Evolutionary conservation across 2,329 filamentous ascomycete genomes (phyloP).

Genomic region (Trichoderma aggressivum): DNA sequence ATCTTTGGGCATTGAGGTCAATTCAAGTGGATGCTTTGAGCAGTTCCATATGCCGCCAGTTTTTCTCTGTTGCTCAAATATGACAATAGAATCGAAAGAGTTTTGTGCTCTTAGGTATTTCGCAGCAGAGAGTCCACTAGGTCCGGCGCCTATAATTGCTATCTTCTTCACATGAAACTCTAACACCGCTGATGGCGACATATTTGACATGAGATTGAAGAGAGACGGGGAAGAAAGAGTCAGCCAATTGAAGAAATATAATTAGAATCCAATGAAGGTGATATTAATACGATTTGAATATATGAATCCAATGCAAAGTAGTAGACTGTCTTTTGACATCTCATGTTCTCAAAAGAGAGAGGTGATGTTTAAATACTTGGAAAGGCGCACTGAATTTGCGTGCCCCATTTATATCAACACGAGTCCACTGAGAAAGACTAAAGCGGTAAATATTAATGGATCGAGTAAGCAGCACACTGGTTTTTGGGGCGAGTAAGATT

Average conservation of each 20-base stretch:
- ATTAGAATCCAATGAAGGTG: background rate
- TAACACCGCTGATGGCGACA: background rate
- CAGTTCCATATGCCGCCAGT: constrained; percentile 84
- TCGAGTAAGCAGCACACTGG: background rate
- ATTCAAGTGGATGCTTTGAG: constrained; percentile 33
- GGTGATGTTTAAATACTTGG: background rate
- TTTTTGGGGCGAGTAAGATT: background rate
- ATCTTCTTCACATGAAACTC: constrained; percentile 56
- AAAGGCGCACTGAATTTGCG: background rate
- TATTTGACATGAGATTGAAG: background rate
- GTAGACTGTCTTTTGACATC: background rate
- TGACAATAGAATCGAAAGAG: constrained; percentile 62
- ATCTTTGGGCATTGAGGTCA: constrained; percentile 47
- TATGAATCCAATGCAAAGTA: background rate
- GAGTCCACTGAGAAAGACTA: background rate
- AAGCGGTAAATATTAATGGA: background rate
- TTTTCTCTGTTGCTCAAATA: constrained; percentile 77
- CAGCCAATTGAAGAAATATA: background rate
- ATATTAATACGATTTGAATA: background rate
- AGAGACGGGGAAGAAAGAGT: too few relatives aligned
- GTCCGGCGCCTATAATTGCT: constrained; percentile 80
- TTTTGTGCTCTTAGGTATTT: constrained; percentile 76
- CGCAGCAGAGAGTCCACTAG: constrained; percentile 72
- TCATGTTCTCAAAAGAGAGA: background rate
- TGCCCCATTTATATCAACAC: background rate